A percentile compares a stretch with the other conserved stretches of the same genome.
Evolutionary conservation across 164 flowering plant species (phyloP).

Genomic region (Stephania cephalantha): DNA sequence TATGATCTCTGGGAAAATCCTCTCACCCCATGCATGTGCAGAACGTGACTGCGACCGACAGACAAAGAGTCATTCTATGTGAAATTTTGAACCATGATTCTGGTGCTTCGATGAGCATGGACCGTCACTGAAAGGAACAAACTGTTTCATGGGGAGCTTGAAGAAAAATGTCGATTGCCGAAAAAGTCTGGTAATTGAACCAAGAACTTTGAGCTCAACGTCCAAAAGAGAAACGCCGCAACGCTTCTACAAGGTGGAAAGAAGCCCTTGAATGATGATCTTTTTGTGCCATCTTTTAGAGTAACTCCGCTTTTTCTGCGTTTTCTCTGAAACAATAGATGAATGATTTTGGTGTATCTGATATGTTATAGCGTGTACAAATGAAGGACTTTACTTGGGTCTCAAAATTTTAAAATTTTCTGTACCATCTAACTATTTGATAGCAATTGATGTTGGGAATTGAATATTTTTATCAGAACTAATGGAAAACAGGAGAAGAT

Average conservation of each 20-base stretch:
- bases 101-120: neutral
- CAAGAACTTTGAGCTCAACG: neutral
- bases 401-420: neutral
- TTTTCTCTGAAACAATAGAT: neutral
- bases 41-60: slow-evolving; percentile 33
- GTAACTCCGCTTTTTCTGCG: neutral
- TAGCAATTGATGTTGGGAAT: neutral
- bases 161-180: neutral
- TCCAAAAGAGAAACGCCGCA: neutral
- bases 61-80: neutral
- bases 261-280: neutral
- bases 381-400: neutral
- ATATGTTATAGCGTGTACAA: neutral
- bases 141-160: neutral
- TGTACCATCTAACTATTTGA: neutral
- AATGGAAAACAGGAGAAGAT: neutral
- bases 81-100: neutral
- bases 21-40: slow-evolving; percentile 98
- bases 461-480: neutral
- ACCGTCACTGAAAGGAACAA: neutral
- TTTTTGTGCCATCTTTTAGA: neutral
- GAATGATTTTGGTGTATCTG: neutral
- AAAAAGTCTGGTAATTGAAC: neutral
- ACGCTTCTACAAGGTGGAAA: neutral
- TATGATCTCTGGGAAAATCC: slow-evolving; percentile 99